Evolutionary conservation across 1,284 basidiomycete species (phyloP).

Genomic region (Tylopilus microsporus): DNA sequence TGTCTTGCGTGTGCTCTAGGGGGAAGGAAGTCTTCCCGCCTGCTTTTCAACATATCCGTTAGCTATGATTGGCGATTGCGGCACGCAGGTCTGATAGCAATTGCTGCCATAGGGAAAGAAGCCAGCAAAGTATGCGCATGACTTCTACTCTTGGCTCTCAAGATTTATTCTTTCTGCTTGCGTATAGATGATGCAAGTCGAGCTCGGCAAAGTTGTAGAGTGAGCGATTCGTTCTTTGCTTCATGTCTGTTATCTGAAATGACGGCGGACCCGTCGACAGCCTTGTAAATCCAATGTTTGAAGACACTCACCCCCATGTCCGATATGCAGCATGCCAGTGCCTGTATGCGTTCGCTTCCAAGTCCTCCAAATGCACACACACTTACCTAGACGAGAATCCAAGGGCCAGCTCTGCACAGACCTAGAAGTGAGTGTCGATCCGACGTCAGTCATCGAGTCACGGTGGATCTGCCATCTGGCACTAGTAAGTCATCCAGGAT

Average conservation of each 20-base stretch:
- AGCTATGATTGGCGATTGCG: constrained; percentile 76
- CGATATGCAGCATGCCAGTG: constrained; percentile 83
- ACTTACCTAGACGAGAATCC: constrained; percentile 7
- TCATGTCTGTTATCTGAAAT: constrained; percentile 1
- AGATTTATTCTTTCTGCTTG: neutral
- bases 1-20: constrained; percentile 71
- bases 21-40: constrained; percentile 63
- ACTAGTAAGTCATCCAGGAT: constrained; percentile 71
- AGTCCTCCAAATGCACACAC: neutral
- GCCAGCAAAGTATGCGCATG: constrained; percentile 50
- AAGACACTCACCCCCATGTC: constrained; percentile 75
- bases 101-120: constrained; percentile 73
- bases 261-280: constrained; percentile 31
- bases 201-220: constrained; percentile 73
- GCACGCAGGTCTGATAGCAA: constrained; percentile 78
- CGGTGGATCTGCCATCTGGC: neutral
- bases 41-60: constrained; percentile 72
- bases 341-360: constrained; percentile 44
- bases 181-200: constrained; percentile 62
- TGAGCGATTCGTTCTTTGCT: constrained; percentile 32
- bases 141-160: neutral
- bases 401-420: constrained; percentile 82
- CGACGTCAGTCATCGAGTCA: neutral
- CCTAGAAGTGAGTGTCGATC: constrained; percentile 52
- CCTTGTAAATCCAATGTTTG: constrained; percentile 70